Base-by-base conservation (phyloP, 2,329 filamentous ascomycete species). In the Botrytis deweyae region DNA sequence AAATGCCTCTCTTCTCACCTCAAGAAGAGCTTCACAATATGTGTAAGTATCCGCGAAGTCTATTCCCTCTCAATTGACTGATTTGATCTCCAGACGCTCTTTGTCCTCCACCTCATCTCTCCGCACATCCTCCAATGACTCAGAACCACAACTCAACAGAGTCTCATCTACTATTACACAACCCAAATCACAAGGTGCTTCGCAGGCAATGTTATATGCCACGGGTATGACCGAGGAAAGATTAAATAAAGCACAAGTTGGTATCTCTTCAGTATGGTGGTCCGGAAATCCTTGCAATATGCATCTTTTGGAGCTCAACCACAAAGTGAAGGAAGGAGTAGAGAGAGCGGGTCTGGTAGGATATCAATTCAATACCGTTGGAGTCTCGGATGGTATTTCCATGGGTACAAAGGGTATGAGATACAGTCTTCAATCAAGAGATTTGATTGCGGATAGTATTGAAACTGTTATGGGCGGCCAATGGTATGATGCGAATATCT, bases 381-480 rank as follows among this genome's bases (percentile, higher is more conserved):
- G 96, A 81, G 97, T 99, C 78, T 97, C 94, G 77, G 96, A 99
- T 83, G 96, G 90, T 74, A 99, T 99, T 80, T 97, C 94, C 79
- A 99, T 99, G 96, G 96, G 96, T 70, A 99, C 96, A 66, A 93
- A 91, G 52, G 96, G 97, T 79, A 99, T 99, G 96, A 89, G 95
- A 76, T 98, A 94, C 85, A 96, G 93, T 72, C 87, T 98, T 70
- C 96, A 98, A 86, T 97, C 93, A 78, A 89, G 96, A 82, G 96
- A 99, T 84, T 89, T 99, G 80, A 99, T 99, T 80, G 96, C 96
- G 80, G 96, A 99, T 85, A 97, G 93, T 76, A 97, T 99, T 80
- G 96, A 99, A 88, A 98, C 96, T 8, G 96, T 99, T 80, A 99
- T 98, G 95, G 92, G 94, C 78, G 96, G 94, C 25, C 96, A 99